Base-by-base conservation (phyloP, 345 rosid genomes). In the Leavenworthia alabamica region DNA sequence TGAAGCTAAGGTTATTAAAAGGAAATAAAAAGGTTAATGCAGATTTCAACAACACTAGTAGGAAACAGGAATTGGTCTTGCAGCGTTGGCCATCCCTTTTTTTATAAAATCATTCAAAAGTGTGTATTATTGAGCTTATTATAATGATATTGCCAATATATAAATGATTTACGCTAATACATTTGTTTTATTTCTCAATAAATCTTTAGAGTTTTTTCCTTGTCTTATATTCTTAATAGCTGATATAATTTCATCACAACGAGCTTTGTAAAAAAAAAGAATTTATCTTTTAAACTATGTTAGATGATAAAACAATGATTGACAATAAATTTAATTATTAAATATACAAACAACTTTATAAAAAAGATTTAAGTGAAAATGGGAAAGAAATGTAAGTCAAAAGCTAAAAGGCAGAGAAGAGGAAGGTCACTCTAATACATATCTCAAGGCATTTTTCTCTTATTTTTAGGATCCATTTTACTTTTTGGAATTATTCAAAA, bases 371-470 rank as follows among this genome's bases (percentile, higher is more conserved):
- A 41, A 46, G 29, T 52, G 11, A 51, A 59, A 50, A 2, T 13
- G 36, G 32, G 62, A 39, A 45, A 40, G 33, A 6, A 64, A 64
- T 63, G 42, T 31, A 45, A 39, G 56, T 43, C 53, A 62, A 49
- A 46, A 24, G 60, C 13, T 29, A n/a, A 12, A 42, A 71, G 49
- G 70, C 15, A n/a, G 28, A 63, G 41, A 54, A 62, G 66, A 57
- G 60, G 60, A 63, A 64, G 60, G 66, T 71, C 66, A 40, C 5
- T 24, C 19, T 57, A 70, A 60, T 31, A 43, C n/a, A n/a, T n/a
- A n/a, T 53, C 69, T 63, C 75, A 64, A 71, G 75, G 75, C 60
- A 63, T 63, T 65, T 63, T 48, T 50, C 60, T 63, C 57, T 26
- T 41, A 26, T 46, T 37, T 51, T 15, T 20, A 56, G 70, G 56